Percentiles rank a stretch among this genome's conserved stretches.
These are phyloP conservation scores for Aspergillus sojae DNA, from an alignment of 2,329 filamentous ascomycete genomes.

Conservation along the genomic window DNA sequence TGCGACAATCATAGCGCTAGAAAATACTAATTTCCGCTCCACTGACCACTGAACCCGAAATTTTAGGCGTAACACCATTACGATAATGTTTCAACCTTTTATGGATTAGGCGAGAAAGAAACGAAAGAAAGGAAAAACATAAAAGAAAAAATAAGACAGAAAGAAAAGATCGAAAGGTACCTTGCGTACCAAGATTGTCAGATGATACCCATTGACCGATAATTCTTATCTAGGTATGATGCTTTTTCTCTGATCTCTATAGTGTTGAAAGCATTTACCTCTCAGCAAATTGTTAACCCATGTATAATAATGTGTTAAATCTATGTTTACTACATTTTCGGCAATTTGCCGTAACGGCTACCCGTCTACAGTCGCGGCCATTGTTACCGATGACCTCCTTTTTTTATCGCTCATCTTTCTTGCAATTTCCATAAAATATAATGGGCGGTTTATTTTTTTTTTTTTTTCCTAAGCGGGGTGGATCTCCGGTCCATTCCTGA, in stretches of 20 bases:
- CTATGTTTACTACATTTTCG: constrained; percentile 12
- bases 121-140: background rate
- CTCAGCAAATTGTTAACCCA: background rate
- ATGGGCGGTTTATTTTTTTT: constrained; percentile 18
- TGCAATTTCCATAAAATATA: constrained; percentile 3
- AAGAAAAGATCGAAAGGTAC: constrained; percentile 2
- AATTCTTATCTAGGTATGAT: constrained; percentile 1
- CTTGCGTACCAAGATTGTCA: constrained; percentile 2
- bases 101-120: background rate
- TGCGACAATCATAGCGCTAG: background rate
- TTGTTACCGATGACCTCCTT: constrained; percentile 1
- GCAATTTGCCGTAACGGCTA: constrained; percentile 9
- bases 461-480: constrained; percentile 16
- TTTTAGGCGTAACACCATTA: constrained; percentile 4
- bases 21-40: constrained; percentile 6
- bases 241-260: constrained; percentile 1
- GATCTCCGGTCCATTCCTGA: constrained; percentile 21
- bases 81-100: constrained; percentile 1
- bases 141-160: background rate
- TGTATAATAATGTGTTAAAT: constrained; percentile 6
- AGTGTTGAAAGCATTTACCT: background rate
- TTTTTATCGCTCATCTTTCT: background rate
- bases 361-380: constrained; percentile 11
- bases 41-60: constrained; percentile 4
- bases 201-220: constrained; percentile 6